Conservation (phyloP, 2,329 filamentous ascomycete genomes). For the Aspergillus alliaceus region DNA sequence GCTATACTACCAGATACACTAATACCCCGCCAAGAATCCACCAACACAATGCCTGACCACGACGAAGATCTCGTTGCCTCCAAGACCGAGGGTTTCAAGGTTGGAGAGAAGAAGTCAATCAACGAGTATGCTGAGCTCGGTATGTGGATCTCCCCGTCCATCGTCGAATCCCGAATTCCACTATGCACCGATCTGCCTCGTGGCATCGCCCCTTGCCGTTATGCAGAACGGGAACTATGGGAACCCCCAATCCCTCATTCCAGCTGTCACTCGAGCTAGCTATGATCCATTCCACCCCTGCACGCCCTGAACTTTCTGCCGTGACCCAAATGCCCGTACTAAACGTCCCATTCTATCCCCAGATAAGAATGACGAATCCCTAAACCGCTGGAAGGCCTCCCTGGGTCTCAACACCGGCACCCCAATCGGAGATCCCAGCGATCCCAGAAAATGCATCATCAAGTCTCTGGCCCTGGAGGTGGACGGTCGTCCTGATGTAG, state of each 20-base stretch:
- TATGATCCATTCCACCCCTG: not conserved
- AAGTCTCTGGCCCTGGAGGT: conserved; percentile 85
- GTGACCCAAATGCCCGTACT: not conserved
- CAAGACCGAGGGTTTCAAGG: conserved; percentile 94
- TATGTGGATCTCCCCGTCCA: conserved; percentile 47
- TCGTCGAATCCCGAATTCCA: not conserved
- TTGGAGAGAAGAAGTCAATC: conserved; percentile 97
- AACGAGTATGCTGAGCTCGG: conserved; percentile 93
- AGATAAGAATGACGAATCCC: conserved; percentile 81
- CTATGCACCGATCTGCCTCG: conserved; percentile 4
- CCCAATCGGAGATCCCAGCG: conserved; percentile 72
- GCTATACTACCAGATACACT: conserved; percentile 1
- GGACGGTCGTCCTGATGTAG: conserved; percentile 77
- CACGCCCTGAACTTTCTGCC: not conserved
- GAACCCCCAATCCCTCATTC: not conserved
- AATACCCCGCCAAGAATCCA: conserved; percentile 15
- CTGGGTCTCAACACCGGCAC: conserved; percentile 77
- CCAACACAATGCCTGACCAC: conserved; percentile 63
- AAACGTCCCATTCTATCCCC: conserved; percentile 22
- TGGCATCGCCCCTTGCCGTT: conserved; percentile 5
- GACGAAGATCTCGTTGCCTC: conserved; percentile 83
- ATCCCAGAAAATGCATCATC: conserved; percentile 91
- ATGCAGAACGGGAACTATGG: not conserved
- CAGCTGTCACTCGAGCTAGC: not conserved
- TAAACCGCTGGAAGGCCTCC: conserved; percentile 96